A percentile compares a stretch with the other conserved stretches of the same genome.
Conservation (phyloP, 139 green algal genomes). For the Asterochloris sp. region DNA sequence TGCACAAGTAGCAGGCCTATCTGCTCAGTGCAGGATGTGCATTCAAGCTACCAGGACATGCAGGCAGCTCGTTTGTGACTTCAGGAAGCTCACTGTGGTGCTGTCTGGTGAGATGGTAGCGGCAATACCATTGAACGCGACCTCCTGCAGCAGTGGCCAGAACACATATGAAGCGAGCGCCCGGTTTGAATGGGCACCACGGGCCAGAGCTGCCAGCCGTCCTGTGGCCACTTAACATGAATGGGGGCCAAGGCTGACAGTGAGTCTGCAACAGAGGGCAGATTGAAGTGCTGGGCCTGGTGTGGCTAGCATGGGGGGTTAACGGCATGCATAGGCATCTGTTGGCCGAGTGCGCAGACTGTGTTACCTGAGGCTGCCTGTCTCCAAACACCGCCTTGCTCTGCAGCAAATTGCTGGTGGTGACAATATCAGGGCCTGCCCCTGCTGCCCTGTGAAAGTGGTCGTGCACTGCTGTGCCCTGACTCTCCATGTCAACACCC, state of each 20-base stretch:
- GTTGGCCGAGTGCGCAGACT: too few relatives aligned
- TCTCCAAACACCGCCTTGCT: slow-evolving; percentile 2
- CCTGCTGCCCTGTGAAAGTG: slow-evolving; percentile 18
- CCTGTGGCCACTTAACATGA: too few relatives aligned
- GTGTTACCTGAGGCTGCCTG: slow-evolving; percentile 3
- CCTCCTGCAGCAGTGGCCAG: too few relatives aligned
- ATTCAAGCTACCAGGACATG: background rate
- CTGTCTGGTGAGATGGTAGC: slow-evolving; percentile 49
- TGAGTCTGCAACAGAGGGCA: too few relatives aligned
- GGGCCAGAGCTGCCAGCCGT: too few relatives aligned
- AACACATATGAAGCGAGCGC: too few relatives aligned
- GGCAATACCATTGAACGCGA: slow-evolving; percentile 54
- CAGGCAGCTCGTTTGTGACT: background rate
- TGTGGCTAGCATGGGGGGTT: too few relatives aligned
- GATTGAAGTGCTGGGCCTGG: too few relatives aligned
- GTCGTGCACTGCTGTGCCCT: slow-evolving; percentile 38
- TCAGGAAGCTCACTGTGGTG: slow-evolving; percentile 53
- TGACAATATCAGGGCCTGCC: background rate
- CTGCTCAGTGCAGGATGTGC: background rate
- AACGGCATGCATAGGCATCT: too few relatives aligned
- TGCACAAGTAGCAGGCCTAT: too few relatives aligned
- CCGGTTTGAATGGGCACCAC: too few relatives aligned
- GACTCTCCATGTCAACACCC: slow-evolving; percentile 75
- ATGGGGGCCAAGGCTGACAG: too few relatives aligned
- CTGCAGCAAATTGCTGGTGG: background rate